Base-by-base conservation (phyloP, 108 stramenopile species). In the Cylindrotheca closterium region DNA sequence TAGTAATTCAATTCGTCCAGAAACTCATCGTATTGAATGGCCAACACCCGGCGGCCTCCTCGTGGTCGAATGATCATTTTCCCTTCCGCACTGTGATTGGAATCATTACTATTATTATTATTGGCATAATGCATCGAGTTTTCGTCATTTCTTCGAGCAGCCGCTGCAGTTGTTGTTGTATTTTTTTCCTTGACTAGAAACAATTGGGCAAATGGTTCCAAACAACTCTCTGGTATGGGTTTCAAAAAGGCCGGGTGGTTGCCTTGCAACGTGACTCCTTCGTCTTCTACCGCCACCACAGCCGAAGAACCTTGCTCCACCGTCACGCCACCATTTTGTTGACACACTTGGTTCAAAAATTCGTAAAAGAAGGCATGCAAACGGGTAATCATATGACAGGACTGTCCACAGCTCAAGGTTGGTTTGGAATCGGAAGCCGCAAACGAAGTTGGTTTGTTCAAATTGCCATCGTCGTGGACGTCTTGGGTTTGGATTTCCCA, bases 1-100 rank as follows among this genome's bases (percentile, higher is more conserved):
- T 78, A 85, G 2, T 75, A 42, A 50, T 81, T 64, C 33, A 85
- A 27, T 63, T 85, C 83, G 48, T 46, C 29, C 28, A 72, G 15
- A 32, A 79, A 71, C 33, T 75, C 70, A 32, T 69, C 74, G 45
- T 80, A 64, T 7, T 76, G 70, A 52, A 85, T 15, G 7, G 69
- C 56, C 12, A 85, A 51, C 1, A 81, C 63, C 19, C 28, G 50
- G 45, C 79, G 66, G n/a, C 76, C 83, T 21, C 45, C 56, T 17
- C 58, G 33, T 12, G 71, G 70, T 29, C 65, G 62, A 1, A 75
- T 4, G 17, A 7, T 27, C 18, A 12, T 7, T 21, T 46, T 55
- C n/a, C n/a, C n/a, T n/a, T n/a, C n/a, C n/a, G n/a, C n/a, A n/a
- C n/a, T n/a, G n/a, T n/a, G n/a, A 33, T 8, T 3, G 7, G 25